Conservation (phyloP, 1,284 basidiomycete species). For the Mycena citricolor region DNA sequence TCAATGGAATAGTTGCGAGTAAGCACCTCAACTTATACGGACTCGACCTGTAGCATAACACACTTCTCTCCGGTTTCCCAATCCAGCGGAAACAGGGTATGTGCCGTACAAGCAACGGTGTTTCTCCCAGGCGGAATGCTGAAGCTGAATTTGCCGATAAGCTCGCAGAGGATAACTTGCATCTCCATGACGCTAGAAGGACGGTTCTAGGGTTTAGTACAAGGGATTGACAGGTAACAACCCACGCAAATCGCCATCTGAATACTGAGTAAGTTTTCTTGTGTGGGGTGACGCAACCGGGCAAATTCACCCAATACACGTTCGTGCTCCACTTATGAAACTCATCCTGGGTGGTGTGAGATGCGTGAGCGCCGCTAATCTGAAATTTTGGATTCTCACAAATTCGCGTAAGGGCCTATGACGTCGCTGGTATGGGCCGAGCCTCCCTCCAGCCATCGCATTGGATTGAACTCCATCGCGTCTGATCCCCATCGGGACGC, state of each 20-base stretch:
- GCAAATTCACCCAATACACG: conserved; percentile 22
- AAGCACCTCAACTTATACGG: too few relatives aligned
- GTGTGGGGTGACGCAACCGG: not conserved
- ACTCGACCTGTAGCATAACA: too few relatives aligned
- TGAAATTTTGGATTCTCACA: conserved; percentile 24
- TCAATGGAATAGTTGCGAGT: too few relatives aligned
- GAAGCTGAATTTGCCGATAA: conserved; percentile 3
- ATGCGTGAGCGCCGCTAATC: not conserved
- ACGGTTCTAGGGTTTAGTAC: too few relatives aligned
- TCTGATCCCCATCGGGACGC: conserved; percentile 5
- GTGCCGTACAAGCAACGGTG: conserved; percentile 6
- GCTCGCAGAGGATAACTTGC: conserved; percentile 3
- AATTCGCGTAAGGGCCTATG: conserved; percentile 25
- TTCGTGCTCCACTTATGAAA: conserved; percentile 19
- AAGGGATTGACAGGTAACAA: too few relatives aligned
- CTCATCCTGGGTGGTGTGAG: conserved; percentile 16
- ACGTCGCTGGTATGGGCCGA: not conserved
- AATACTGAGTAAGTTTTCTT: not conserved
- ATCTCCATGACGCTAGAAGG: conserved; percentile 8
- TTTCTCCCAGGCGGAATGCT: not conserved
- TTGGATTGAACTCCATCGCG: conserved; percentile 3
- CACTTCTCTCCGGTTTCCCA: too few relatives aligned
- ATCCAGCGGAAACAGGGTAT: too few relatives aligned
- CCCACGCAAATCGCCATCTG: conserved; percentile 24
- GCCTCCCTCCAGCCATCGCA: conserved; percentile 6